A percentile compares a stretch with the other conserved stretches of the same genome.
Conservation (phyloP, 495 filamentous ascomycete genomes). For the Jackrogersella multiformis region DNA sequence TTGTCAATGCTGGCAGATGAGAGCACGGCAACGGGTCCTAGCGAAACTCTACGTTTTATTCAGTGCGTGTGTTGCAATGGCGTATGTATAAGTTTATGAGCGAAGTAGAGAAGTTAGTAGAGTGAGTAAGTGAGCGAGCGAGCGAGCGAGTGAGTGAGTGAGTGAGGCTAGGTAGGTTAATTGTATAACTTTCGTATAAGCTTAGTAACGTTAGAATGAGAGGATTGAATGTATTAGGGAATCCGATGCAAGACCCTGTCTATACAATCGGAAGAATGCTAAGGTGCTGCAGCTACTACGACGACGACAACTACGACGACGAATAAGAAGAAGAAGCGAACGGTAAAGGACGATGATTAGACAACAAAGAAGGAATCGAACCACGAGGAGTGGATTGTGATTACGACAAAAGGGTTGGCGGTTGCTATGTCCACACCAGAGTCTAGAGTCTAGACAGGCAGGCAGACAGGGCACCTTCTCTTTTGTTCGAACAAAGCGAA, state of each 20-base stretch:
- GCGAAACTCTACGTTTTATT: slow-evolving; percentile 37
- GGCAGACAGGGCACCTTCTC: slow-evolving; percentile 5
- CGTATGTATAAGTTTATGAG: slow-evolving; percentile 2
- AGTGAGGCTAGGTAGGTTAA: slow-evolving; percentile 16
- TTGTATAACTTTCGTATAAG: slow-evolving; percentile 2
- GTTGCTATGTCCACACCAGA: slow-evolving; percentile 1
- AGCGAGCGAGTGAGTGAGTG: too few relatives aligned
- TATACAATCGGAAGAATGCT: slow-evolving; percentile 26
- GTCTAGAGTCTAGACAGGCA: not conserved
- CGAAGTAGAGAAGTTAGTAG: slow-evolving; percentile 13
- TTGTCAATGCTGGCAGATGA: slow-evolving; percentile 4
- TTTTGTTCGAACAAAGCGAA: slow-evolving; percentile 36
- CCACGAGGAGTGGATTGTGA: slow-evolving; percentile 18
- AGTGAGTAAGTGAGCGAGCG: too few relatives aligned
- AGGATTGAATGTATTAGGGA: slow-evolving; percentile 9
- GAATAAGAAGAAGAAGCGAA: slow-evolving; percentile 26
- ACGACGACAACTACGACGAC: not conserved
- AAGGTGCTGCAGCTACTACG: not conserved
- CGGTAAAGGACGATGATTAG: slow-evolving; percentile 14
- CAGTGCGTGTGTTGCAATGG: slow-evolving; percentile 1
- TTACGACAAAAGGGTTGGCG: slow-evolving; percentile 23
- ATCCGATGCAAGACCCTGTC: slow-evolving; percentile 23
- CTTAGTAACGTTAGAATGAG: slow-evolving; percentile 25
- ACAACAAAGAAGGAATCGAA: slow-evolving; percentile 26
- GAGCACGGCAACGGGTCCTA: slow-evolving; percentile 24